phyloP scores from a whole-genome alignment of 176 grass and related monocot genomes.

The Puya raimondii region DNA sequence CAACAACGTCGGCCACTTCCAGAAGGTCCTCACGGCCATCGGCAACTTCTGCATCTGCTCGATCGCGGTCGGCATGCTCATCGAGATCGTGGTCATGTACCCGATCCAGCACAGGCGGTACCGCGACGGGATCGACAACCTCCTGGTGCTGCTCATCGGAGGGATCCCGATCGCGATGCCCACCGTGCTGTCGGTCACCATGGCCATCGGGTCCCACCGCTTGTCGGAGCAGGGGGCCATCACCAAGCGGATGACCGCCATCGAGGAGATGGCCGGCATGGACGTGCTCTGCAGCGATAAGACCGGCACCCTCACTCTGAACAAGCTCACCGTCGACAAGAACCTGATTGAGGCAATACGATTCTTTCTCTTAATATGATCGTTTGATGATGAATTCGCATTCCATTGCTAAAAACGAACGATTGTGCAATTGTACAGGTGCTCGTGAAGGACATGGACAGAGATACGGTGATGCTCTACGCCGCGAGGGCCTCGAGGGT shows the following conservation, averaged over 20 bases:
- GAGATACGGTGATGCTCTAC: constrained; percentile 70
- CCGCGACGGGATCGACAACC: constrained; percentile 86
- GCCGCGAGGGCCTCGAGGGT: constrained; percentile 74
- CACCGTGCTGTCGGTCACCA: constrained; percentile 85
- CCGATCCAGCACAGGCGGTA: constrained; percentile 67
- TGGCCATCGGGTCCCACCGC: constrained; percentile 95
- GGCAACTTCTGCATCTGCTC: constrained; percentile 98
- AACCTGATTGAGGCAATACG: constrained; percentile 47
- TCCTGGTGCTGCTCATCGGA: constrained; percentile 84
- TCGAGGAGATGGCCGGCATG: constrained; percentile 98
- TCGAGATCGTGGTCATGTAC: constrained; percentile 85
- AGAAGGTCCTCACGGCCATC: constrained; percentile 79
- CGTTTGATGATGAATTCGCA: no score
- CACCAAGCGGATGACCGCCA: constrained; percentile 97
- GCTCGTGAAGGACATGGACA: constrained; percentile 43
- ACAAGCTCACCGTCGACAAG: constrained; percentile 94
- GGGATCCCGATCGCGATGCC: constrained; percentile 97
- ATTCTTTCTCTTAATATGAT: neutral
- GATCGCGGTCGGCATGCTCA: constrained; percentile 58
- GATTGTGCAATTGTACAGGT: constrained; percentile 1
- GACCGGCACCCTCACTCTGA: constrained; percentile 88
- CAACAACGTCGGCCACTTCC: constrained; percentile 93
- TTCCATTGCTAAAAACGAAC: neutral
- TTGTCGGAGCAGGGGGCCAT: constrained; percentile 88
- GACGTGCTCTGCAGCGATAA: constrained; percentile 97